These are phyloP conservation scores for Annulohypoxylon moriforme DNA, from an alignment of 495 filamentous ascomycete species.

Conservation along the genomic window DNA sequence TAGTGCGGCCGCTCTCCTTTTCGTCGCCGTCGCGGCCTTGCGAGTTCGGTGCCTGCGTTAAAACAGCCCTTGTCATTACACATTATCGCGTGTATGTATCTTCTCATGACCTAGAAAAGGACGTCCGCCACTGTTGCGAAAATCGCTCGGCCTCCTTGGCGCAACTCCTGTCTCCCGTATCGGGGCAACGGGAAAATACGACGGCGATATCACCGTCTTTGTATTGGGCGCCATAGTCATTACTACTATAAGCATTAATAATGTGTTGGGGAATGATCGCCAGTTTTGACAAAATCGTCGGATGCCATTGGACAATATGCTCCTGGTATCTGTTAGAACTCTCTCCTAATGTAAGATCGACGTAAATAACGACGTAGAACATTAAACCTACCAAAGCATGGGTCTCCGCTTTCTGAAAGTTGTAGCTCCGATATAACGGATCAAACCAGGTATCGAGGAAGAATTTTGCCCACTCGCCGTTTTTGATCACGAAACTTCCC, in stretches of 20 bases:
- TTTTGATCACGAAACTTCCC: slow-evolving; percentile 80
- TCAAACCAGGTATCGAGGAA: slow-evolving; percentile 97
- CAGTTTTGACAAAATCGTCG: slow-evolving; percentile 91
- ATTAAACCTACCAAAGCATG: slow-evolving; percentile 94
- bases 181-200: slow-evolving; percentile 76
- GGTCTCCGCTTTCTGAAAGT: slow-evolving; percentile 92
- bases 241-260: slow-evolving; percentile 77
- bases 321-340: slow-evolving; percentile 66
- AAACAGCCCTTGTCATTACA: slow-evolving; percentile 28
- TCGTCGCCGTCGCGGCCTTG: slow-evolving; percentile 26
- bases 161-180: slow-evolving; percentile 69
- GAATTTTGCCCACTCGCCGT: slow-evolving; percentile 91
- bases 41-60: slow-evolving; percentile 23
- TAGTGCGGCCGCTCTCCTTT: slow-evolving; percentile 15
- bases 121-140: slow-evolving; percentile 59
- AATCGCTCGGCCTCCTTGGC: slow-evolving; percentile 69
- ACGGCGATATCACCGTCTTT: slow-evolving; percentile 90
- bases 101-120: slow-evolving; percentile 49
- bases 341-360: neutral
- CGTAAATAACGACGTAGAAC: slow-evolving; percentile 37
- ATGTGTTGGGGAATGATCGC: slow-evolving; percentile 84
- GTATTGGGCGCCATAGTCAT: slow-evolving; percentile 63
- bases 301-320: slow-evolving; percentile 97
- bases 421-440: slow-evolving; percentile 90
- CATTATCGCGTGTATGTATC: slow-evolving; percentile 23